Percentiles rank a stretch among this genome's conserved stretches.
Evolutionary conservation across 768 basidiomycete genomes (phyloP).

Genomic region (Auriscalpium microsporum): DNA sequence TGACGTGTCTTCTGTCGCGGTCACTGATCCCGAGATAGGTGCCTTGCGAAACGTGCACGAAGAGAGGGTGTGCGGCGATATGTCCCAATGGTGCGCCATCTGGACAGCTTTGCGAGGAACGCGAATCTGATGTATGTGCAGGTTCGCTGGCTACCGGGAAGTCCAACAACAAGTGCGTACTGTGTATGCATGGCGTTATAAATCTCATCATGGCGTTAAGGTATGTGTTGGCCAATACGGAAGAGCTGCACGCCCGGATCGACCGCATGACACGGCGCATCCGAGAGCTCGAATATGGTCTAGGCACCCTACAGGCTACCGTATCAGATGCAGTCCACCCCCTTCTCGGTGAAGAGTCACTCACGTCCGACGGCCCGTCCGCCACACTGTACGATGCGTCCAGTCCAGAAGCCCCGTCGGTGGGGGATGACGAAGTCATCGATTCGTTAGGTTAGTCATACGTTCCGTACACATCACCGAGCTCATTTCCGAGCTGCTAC

Average conservation of each 20-base stretch:
- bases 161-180: slow-evolving; percentile 39
- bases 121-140: slow-evolving; percentile 14
- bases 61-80: slow-evolving; percentile 64
- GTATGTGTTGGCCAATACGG: slow-evolving; percentile 57
- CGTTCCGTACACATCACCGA: background rate
- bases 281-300: slow-evolving; percentile 10
- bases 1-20: background rate
- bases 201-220: slow-evolving; percentile 19
- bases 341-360: slow-evolving; percentile 3
- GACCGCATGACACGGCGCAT: slow-evolving; percentile 12
- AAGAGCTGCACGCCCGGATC: slow-evolving; percentile 36
- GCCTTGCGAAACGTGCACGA: slow-evolving; percentile 72
- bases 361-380: background rate
- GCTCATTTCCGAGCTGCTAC: background rate
- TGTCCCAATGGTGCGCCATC: slow-evolving; percentile 60
- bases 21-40: slow-evolving; percentile 31
- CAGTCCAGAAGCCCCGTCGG: background rate
- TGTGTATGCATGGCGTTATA: background rate
- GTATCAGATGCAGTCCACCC: slow-evolving; percentile 9
- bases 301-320: slow-evolving; percentile 9
- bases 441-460: slow-evolving; percentile 38
- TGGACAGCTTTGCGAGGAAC: background rate
- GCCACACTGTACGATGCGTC: background rate
- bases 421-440: slow-evolving; percentile 28
- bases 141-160: slow-evolving; percentile 51